Evolutionary conservation across 108 stramenopile species (phyloP).

Genomic region (Discostella stelligeroides): DNA sequence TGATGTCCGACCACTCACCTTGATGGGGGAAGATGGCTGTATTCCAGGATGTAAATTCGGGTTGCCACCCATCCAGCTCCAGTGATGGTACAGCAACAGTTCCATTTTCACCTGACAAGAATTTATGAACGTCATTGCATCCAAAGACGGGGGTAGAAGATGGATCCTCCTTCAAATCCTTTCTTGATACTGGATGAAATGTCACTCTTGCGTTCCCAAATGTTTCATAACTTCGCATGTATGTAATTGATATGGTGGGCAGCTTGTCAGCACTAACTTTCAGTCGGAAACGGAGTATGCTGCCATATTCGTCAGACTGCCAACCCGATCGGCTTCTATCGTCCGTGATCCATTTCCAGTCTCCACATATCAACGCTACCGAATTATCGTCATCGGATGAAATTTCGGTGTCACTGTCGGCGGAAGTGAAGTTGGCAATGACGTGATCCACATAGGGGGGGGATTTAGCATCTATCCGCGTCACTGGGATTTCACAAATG

Average conservation of each 20-base stretch:
- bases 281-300: conserved; percentile 25
- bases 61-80: not conserved
- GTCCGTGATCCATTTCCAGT: conserved; percentile 41
- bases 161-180: not conserved
- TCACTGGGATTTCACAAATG: conserved; percentile 14
- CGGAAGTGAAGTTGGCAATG: not conserved
- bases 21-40: conserved; percentile 16
- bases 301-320: conserved; percentile 34
- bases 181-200: conserved; percentile 18
- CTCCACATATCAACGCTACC: conserved; percentile 32
- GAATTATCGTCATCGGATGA: not conserved
- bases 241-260: conserved; percentile 23
- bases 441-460: not conserved
- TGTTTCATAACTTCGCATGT: conserved; percentile 27
- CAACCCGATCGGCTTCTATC: conserved; percentile 33
- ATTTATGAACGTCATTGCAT: conserved; percentile 19
- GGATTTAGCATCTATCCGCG: conserved; percentile 23
- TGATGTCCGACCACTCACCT: not conserved
- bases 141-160: conserved; percentile 1
- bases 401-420: not conserved
- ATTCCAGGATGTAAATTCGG: conserved; percentile 22
- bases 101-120: not conserved
- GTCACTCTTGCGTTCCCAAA: conserved; percentile 22
- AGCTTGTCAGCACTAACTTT: conserved; percentile 8
- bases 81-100: conserved; percentile 8